These are phyloP conservation scores for Beauveria sp. DNA, from an alignment of 2,329 filamentous ascomycete species.

Conservation along the genomic window DNA sequence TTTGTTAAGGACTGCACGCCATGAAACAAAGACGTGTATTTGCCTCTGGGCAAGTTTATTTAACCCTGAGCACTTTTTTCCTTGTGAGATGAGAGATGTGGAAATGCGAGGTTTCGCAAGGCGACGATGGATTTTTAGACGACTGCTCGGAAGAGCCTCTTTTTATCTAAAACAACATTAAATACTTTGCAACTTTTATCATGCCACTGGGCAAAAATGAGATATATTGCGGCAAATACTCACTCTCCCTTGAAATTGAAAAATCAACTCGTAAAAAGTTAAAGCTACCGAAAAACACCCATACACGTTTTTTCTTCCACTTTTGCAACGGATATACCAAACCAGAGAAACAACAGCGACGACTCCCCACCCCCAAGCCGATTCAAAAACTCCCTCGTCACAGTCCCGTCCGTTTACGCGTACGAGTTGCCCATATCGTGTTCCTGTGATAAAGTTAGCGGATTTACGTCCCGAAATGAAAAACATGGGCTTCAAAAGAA, in stretches of 20 bases:
- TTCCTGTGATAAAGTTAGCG: slow-evolving; percentile 36
- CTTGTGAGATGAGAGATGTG: background rate
- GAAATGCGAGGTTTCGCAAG: background rate
- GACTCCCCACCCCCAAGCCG: background rate
- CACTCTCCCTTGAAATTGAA: background rate
- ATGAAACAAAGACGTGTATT: no score
- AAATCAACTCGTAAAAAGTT: background rate
- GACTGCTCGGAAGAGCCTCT: background rate
- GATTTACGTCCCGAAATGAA: background rate
- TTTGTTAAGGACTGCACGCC: no score
- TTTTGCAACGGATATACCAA: background rate
- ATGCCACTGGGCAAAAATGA: background rate
- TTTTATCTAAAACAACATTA: background rate
- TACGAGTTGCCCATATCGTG: slow-evolving; percentile 60
- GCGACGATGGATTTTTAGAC: background rate
- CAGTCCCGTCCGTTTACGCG: slow-evolving; percentile 24
- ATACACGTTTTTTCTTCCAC: background rate
- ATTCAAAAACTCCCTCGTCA: slow-evolving; percentile 4
- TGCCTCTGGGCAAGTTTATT: no score
- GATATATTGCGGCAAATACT: background rate
- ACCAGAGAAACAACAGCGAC: background rate
- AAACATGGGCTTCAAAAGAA: background rate
- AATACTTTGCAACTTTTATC: background rate
- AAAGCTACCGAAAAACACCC: background rate
- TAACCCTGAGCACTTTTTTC: background rate